Conservation (phyloP, 2,329 filamentous ascomycete species). For the Gyromitra esculenta region DNA sequence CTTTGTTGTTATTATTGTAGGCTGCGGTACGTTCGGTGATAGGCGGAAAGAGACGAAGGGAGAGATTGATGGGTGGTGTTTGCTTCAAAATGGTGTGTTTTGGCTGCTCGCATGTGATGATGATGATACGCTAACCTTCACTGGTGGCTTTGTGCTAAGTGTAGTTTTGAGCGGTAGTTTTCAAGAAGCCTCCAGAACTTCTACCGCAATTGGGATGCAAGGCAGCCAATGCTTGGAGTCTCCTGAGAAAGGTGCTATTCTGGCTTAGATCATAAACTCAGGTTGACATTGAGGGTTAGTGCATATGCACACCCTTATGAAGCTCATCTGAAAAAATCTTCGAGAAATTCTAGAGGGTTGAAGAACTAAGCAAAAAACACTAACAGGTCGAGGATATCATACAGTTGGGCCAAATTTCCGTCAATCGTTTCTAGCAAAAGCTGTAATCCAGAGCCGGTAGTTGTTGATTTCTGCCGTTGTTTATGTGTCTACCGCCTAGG, state of each 20-base stretch:
- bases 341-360: conserved; percentile 2
- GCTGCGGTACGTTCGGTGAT: conserved; percentile 15
- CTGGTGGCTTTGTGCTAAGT: conserved; percentile 11
- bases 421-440: conserved; percentile 27
- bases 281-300: conserved; percentile 2
- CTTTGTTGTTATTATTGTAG: conserved; percentile 14
- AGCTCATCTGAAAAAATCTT: conserved; percentile 33
- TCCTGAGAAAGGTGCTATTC: conserved; percentile 13
- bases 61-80: conserved; percentile 27
- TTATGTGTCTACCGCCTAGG: conserved; percentile 27
- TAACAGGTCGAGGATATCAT: conserved; percentile 14
- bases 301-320: conserved; percentile 23
- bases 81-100: conserved; percentile 3
- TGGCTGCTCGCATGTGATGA: conserved; percentile 38
- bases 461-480: conserved; percentile 24
- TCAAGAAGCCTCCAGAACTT: conserved; percentile 31
- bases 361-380: conserved; percentile 16
- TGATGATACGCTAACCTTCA: conserved; percentile 29
- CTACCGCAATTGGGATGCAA: not conserved
- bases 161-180: conserved; percentile 33
- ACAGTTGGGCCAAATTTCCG: conserved; percentile 16
- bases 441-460: conserved; percentile 30
- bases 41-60: conserved; percentile 17
- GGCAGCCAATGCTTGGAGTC: not conserved
- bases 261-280: conserved; percentile 5